A percentile compares a stretch with the other conserved stretches of the same genome.
Conservation (phyloP, 805 yeast genomes). For the Tetrapisispora nanseiensis region DNA sequence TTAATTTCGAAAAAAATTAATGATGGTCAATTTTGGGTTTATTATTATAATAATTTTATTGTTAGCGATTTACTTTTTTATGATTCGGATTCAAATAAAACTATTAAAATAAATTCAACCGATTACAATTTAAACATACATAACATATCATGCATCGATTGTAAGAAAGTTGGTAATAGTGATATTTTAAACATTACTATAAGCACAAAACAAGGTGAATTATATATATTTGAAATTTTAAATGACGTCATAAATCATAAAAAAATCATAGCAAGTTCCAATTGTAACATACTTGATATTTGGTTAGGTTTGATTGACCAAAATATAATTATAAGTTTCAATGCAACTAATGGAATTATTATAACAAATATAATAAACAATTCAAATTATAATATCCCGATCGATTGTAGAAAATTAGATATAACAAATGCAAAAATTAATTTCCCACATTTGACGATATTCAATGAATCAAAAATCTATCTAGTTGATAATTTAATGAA, state of each 20-base stretch:
- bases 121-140: not conserved
- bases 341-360: not conserved
- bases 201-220: not conserved
- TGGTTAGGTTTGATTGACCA: conserved; percentile 1
- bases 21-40: conserved; percentile 3
- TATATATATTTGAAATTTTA: not conserved
- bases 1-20: not conserved
- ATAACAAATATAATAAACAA: not conserved
- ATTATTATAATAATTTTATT: not conserved
- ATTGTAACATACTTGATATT: not conserved
- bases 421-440: conserved; percentile 2
- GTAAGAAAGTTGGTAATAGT: not conserved
- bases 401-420: not conserved
- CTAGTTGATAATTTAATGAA: conserved; percentile 4
- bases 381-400: not conserved
- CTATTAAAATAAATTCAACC: not conserved
- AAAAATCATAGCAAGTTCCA: not conserved
- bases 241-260: not conserved
- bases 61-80: conserved; percentile 1
- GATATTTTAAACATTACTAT: not conserved
- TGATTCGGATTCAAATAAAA: not conserved
- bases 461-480: conserved; percentile 5
- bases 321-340: conserved; percentile 1
- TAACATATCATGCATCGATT: conserved; percentile 1
- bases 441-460: conserved; percentile 7